These are phyloP conservation scores for Sophora flavescens DNA, from an alignment of 306 rosid species.

Conservation along the genomic window DNA sequence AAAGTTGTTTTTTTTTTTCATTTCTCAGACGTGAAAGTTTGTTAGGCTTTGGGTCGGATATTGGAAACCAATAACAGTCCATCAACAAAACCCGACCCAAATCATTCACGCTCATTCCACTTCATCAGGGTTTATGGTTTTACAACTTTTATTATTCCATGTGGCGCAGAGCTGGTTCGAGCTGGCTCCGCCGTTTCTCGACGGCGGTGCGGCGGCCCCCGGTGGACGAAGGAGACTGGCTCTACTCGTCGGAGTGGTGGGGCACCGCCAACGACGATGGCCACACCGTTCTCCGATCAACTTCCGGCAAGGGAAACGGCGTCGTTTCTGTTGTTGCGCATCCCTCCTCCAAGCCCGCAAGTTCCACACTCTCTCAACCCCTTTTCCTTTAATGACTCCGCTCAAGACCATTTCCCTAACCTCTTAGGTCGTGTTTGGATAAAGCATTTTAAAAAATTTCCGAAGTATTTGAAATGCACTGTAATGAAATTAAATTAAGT, in stretches of 20 bases:
- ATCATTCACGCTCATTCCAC: not conserved
- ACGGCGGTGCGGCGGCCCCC: conserved; percentile 57
- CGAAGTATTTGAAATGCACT: conserved; percentile 8
- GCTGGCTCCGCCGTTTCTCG: conserved; percentile 69
- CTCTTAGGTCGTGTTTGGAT: not conserved
- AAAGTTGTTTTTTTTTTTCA: too few relatives aligned
- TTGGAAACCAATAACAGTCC: not conserved
- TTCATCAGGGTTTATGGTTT: conserved; percentile 28
- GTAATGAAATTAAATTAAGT: not conserved
- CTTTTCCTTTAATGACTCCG: not conserved
- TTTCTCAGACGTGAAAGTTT: too few relatives aligned
- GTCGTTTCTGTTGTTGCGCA: conserved; percentile 76
- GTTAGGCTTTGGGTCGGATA: not conserved
- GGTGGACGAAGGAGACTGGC: conserved; percentile 94
- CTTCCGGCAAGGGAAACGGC: conserved; percentile 87
- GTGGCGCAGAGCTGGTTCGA: conserved; percentile 55
- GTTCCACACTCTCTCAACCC: conserved; percentile 30
- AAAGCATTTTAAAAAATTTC: not conserved
- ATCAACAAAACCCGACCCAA: not conserved
- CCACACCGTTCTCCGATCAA: conserved; percentile 67
- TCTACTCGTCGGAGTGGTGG: conserved; percentile 94
- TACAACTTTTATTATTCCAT: conserved; percentile 3
- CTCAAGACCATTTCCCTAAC: not conserved
- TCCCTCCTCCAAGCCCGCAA: conserved; percentile 82
- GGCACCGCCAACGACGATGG: conserved; percentile 61